These are phyloP conservation scores for Schizonepeta tenuifolia DNA, from an alignment of 257 asterid genomes.

Conservation along the genomic window DNA sequence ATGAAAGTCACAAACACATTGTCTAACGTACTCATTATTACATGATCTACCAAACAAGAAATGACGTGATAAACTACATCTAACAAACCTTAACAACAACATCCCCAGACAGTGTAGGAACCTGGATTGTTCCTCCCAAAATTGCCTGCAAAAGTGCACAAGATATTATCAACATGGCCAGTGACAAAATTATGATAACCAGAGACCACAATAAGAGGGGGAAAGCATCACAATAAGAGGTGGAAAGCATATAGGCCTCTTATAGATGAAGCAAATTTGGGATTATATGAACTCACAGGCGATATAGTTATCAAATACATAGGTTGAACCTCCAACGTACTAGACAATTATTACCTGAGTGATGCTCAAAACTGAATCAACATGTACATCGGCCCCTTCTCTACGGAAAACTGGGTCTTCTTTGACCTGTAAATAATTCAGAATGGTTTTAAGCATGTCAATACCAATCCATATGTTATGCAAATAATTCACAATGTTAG, in stretches of 20 bases:
- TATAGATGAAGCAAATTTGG: background rate
- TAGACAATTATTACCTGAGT: slow-evolving; percentile 65
- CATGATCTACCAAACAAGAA: slow-evolving; percentile 14
- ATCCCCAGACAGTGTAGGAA: slow-evolving; percentile 93
- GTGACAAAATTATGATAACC: slow-evolving; percentile 8
- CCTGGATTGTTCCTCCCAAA: slow-evolving; percentile 92
- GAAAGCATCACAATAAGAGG: slow-evolving; percentile 13
- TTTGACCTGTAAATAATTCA: slow-evolving; percentile 62
- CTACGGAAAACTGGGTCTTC: slow-evolving; percentile 97
- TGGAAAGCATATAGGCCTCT: slow-evolving; percentile 16
- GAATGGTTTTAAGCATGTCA: slow-evolving; percentile 26
- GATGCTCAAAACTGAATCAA: slow-evolving; percentile 82
- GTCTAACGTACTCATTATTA: background rate
- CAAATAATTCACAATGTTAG: slow-evolving; percentile 10
- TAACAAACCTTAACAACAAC: slow-evolving; percentile 86
- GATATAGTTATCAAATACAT: background rate
- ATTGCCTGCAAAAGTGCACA: slow-evolving; percentile 75
- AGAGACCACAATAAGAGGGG: slow-evolving; percentile 1
- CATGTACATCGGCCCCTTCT: slow-evolving; percentile 90
- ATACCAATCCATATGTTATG: background rate
- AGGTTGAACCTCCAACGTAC: slow-evolving; percentile 29
- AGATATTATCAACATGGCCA: slow-evolving; percentile 26
- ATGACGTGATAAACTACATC: slow-evolving; percentile 8
- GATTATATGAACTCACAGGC: background rate
- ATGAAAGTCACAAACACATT: background rate